A percentile compares a stretch with the other conserved stretches of the same genome.
These are phyloP conservation scores for Biscogniauxia mediterranea DNA, from an alignment of 2,329 filamentous ascomycete genomes.

Conservation along the genomic window DNA sequence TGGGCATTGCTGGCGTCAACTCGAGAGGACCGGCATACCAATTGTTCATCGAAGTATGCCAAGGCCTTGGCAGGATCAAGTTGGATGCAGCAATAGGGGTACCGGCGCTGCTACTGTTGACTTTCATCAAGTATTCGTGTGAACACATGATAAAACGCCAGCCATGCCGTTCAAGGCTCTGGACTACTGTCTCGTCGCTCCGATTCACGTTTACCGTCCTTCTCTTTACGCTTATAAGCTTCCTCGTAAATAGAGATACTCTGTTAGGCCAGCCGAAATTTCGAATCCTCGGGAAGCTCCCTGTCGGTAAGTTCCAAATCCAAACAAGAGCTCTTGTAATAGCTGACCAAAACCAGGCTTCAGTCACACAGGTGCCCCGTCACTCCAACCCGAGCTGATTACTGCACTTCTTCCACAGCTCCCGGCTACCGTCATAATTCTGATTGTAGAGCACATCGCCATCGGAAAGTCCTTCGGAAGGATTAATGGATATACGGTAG, in stretches of 20 bases:
- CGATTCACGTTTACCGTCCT: slow-evolving; percentile 74
- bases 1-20: slow-evolving; percentile 45
- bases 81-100: slow-evolving; percentile 73
- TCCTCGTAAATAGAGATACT: slow-evolving; percentile 58
- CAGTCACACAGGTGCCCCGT: slow-evolving; percentile 59
- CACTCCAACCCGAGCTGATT: slow-evolving; percentile 54
- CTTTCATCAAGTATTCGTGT: slow-evolving; percentile 61
- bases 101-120: slow-evolving; percentile 64
- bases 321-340: neutral
- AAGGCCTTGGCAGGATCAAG: slow-evolving; percentile 41
- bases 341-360: slow-evolving; percentile 48
- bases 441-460: slow-evolving; percentile 78
- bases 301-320: slow-evolving; percentile 47
- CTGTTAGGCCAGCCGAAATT: slow-evolving; percentile 51
- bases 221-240: slow-evolving; percentile 73
- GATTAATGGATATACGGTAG: slow-evolving; percentile 72
- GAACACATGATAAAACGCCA: slow-evolving; percentile 58
- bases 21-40: slow-evolving; percentile 44
- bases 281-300: slow-evolving; percentile 63
- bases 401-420: slow-evolving; percentile 58
- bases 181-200: slow-evolving; percentile 73
- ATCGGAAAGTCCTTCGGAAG: slow-evolving; percentile 79
- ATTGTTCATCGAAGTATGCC: slow-evolving; percentile 44
- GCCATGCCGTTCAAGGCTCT: slow-evolving; percentile 60
- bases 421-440: slow-evolving; percentile 69